phyloP scores from a whole-genome alignment of 805 yeast genomes.

The Teunomyces cretensis region DNA sequence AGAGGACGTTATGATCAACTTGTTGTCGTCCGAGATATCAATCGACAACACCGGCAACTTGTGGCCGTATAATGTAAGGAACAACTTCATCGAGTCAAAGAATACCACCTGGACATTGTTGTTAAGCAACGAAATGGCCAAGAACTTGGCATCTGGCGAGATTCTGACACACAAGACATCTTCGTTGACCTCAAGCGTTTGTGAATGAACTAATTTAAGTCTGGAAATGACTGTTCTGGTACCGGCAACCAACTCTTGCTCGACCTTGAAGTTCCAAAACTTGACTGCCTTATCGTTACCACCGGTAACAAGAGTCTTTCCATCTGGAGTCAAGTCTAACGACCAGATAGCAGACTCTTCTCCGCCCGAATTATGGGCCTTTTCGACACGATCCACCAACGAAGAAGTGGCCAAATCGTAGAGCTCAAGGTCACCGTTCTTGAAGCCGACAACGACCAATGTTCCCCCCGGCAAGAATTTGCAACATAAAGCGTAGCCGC shows the following conservation, averaged over 20 bases:
- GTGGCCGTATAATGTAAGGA: conserved; percentile 89
- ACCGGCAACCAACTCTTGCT: conserved; percentile 70
- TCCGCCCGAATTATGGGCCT: conserved; percentile 57
- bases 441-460: conserved; percentile 82
- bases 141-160: conserved; percentile 72
- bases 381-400: conserved; percentile 62
- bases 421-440: conserved; percentile 78
- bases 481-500: conserved; percentile 82
- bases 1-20: conserved; percentile 85
- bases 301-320: conserved; percentile 82
- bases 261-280: conserved; percentile 82
- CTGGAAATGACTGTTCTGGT: conserved; percentile 48
- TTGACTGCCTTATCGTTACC: conserved; percentile 90
- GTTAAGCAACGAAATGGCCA: conserved; percentile 85
- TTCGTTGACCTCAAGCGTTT: conserved; percentile 81
- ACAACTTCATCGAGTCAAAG: conserved; percentile 82
- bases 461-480: conserved; percentile 91
- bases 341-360: conserved; percentile 78
- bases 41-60: conserved; percentile 91
- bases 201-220: conserved; percentile 67
- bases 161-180: conserved; percentile 78
- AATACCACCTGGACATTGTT: conserved; percentile 95
- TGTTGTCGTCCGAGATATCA: conserved; percentile 87
- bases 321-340: conserved; percentile 81
- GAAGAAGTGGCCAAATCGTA: conserved; percentile 85